A percentile compares a stretch with the other conserved stretches of the same genome.
Evolutionary conservation across 2,329 filamentous ascomycete species (phyloP).

Genomic region (Rhynchosporium secalis): DNA sequence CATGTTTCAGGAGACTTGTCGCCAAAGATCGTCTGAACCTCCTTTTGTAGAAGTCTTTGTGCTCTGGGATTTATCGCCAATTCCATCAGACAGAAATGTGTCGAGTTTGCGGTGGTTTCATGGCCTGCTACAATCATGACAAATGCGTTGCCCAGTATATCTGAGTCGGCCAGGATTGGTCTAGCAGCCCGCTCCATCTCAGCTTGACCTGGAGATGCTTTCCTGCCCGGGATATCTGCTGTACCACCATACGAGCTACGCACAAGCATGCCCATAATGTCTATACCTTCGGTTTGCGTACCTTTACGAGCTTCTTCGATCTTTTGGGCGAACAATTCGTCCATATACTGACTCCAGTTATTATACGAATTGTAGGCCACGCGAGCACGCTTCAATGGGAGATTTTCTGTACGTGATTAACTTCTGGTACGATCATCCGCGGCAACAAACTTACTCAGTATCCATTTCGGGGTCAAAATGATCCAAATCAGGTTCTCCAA

Average conservation of each 20-base stretch:
- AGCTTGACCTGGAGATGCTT: constrained; percentile 44
- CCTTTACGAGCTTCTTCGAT: constrained; percentile 46
- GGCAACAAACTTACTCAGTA: constrained; percentile 44
- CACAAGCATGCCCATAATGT: constrained; percentile 57
- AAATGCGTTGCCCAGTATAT: constrained; percentile 73
- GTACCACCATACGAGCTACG: constrained; percentile 44
- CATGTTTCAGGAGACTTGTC: constrained; percentile 59
- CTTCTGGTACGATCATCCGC: not conserved
- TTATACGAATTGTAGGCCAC: constrained; percentile 48
- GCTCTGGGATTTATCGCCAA: constrained; percentile 64
- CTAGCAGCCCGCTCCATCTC: constrained; percentile 54
- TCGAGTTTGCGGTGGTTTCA: constrained; percentile 74
- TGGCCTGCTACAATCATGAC: constrained; percentile 72
- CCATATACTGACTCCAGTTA: constrained; percentile 64
- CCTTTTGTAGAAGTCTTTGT: constrained; percentile 66
- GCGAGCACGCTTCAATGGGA: constrained; percentile 48
- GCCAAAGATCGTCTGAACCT: constrained; percentile 66
- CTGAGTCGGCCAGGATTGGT: constrained; percentile 57
- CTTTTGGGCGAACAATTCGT: constrained; percentile 56
- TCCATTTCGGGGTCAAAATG: constrained; percentile 52
- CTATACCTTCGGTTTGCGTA: constrained; percentile 48
- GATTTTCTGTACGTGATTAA: constrained; percentile 35
- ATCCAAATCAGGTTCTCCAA: constrained; percentile 55
- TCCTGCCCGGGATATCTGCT: constrained; percentile 34
- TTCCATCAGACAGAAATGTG: constrained; percentile 69